phyloP scores from a whole-genome alignment of 106 monocot genomes.

The Apostasia ramifera region DNA sequence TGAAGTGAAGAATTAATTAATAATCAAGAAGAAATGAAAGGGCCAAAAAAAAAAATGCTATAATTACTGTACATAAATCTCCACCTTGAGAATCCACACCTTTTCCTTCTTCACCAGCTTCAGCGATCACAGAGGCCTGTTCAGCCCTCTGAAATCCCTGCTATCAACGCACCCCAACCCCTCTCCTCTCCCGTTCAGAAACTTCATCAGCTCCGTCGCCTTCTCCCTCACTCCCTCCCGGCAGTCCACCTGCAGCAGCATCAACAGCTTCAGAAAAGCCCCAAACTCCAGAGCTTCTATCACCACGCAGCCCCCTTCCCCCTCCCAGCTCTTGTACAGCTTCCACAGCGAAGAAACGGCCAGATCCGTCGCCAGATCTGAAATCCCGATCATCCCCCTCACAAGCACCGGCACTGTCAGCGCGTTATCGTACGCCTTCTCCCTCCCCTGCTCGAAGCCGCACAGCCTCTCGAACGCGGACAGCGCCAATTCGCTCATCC shows the following conservation, averaged over 20 bases:
- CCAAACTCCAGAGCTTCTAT: constrained; percentile 38
- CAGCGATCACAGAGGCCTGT: constrained; percentile 19
- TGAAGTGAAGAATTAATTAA: background rate
- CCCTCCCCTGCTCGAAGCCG: background rate
- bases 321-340: constrained; percentile 13
- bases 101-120: background rate
- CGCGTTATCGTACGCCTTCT: constrained; percentile 8
- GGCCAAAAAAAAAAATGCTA: background rate
- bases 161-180: constrained; percentile 32
- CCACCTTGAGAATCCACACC: too few species aligned
- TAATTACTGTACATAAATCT: background rate
- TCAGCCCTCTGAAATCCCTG: constrained; percentile 31
- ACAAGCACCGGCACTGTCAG: constrained; percentile 26
- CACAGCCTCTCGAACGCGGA: constrained; percentile 19
- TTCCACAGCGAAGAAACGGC: constrained; percentile 23
- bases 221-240: constrained; percentile 33
- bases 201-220: constrained; percentile 31
- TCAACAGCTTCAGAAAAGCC: constrained; percentile 54
- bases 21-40: background rate
- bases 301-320: constrained; percentile 3
- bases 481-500: constrained; percentile 41
- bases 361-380: constrained; percentile 26
- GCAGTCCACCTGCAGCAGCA: constrained; percentile 48
- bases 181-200: constrained; percentile 20
- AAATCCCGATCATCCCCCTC: constrained; percentile 30